Percentiles rank a stretch among this genome's conserved stretches.
phyloP scores from a whole-genome alignment of 768 basidiomycete species.

The Suillus placidus region DNA sequence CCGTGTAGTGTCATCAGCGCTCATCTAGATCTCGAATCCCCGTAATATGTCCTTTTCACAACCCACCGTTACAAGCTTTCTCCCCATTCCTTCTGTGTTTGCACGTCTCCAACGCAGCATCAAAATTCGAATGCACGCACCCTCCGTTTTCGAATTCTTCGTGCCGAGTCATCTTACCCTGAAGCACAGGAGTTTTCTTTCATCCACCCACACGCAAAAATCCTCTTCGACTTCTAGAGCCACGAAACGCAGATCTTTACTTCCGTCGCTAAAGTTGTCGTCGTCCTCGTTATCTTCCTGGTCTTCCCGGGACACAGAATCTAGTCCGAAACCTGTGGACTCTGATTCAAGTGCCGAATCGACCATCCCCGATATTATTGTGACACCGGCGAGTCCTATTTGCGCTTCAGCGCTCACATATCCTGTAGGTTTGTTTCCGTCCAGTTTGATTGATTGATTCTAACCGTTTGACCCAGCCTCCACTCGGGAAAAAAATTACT shows the following conservation, averaged over 20 bases:
- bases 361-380: neutral
- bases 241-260: neutral
- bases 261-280: neutral
- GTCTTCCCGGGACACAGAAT: neutral
- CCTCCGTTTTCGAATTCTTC: neutral
- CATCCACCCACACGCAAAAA: neutral
- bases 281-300: neutral
- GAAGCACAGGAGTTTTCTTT: neutral
- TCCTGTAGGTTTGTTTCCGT: neutral
- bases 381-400: neutral
- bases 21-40: neutral
- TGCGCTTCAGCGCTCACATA: neutral
- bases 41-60: conserved; percentile 1
- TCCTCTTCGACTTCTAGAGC: neutral
- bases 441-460: conserved; percentile 14
- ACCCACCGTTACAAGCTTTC: neutral
- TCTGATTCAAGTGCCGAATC: neutral
- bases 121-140: neutral
- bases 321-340: neutral
- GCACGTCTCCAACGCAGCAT: neutral
- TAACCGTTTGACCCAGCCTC: conserved; percentile 22
- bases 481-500: conserved; percentile 31
- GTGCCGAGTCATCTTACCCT: neutral
- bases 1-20: neutral
- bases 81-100: neutral